Evolutionary conservation across 371 early-diverging fungal species (phyloP), one percentile per base, ranked within the genome.

Genomic region (Blyttiomyces sp.): DNA sequence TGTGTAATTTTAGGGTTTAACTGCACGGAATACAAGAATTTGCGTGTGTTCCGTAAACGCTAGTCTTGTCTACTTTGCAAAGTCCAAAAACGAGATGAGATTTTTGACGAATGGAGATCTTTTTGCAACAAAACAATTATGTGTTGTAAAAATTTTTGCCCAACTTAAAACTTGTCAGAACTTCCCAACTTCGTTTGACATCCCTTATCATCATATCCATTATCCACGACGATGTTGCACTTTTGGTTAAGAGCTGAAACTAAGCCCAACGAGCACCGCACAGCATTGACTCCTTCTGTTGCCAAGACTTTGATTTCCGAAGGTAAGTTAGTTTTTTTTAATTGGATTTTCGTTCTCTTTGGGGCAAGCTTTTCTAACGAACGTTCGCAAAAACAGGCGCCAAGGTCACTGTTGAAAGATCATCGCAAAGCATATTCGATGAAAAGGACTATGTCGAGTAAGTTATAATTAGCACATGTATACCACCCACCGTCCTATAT

Each of bases 241-340:
- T 86, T 96, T 56, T 95, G 95, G 95, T 87, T 97, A 54, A 88
- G 98, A 68, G 93, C 93, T 50, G 98, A 97, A 76, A 93, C 93
- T 63, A 97, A 97, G 88, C 87, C 89, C 48, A 88, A 91, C 80
- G 98, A 97, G 82, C 90, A 91, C 73, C 85, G 98, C 57, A 90
- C 94, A 51, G 93, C 93, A 32, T 81, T 97, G 64, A 92, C 98
- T 21, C 98, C 98, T 35, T 74, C 81, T 34, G 86, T 85, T 45
- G 86, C 86, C 77, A 86, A 88, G 75, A 80, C 68, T 34, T 73
- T 95, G 57, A 83, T 59, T 6, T 69, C 50, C 11, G 50, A 69
- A 43, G 61, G 72, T 65, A 55, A 3, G 31, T 49, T 39, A 3
- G n/a, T 19, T 49, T 33, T 26, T 23, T 16, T 39, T 11, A 7